Conservation (phyloP, 257 asterid genomes). For the Solanum virginianum region DNA sequence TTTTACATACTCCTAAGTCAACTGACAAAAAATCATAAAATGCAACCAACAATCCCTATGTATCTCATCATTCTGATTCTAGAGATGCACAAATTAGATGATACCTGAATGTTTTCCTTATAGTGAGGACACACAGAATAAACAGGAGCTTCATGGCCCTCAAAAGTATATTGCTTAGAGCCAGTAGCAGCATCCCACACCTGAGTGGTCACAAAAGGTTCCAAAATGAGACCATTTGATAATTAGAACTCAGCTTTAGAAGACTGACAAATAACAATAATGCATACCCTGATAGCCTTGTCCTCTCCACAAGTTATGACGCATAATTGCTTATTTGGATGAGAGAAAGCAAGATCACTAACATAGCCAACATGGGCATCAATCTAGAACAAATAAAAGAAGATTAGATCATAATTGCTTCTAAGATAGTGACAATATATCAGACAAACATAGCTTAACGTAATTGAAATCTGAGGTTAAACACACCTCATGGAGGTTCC, state of each 20-base stretch:
- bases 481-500: constrained; percentile 47
- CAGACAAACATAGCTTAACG: neutral
- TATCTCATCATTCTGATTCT: neutral
- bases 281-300: constrained; percentile 48
- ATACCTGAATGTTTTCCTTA: constrained; percentile 36
- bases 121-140: constrained; percentile 40
- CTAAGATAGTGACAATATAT: neutral
- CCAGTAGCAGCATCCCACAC: constrained; percentile 46
- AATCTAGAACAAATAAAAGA: constrained; percentile 28
- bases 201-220: constrained; percentile 4
- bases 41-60: neutral
- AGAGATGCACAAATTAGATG: neutral
- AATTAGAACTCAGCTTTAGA: neutral
- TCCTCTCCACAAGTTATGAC: constrained; percentile 70
- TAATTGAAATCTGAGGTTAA: neutral
- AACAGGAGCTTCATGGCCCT: constrained; percentile 51
- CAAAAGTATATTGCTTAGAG: constrained; percentile 25
- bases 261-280: neutral
- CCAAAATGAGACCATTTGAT: neutral
- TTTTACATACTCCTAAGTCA: neutral
- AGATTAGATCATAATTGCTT: neutral
- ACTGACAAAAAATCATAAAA: neutral
- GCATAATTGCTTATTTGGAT: constrained; percentile 30
- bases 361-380: constrained; percentile 58
- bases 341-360: constrained; percentile 53